These are phyloP conservation scores for Botrytis aclada DNA, from an alignment of 2,329 filamentous ascomycete species.

Conservation along the genomic window DNA sequence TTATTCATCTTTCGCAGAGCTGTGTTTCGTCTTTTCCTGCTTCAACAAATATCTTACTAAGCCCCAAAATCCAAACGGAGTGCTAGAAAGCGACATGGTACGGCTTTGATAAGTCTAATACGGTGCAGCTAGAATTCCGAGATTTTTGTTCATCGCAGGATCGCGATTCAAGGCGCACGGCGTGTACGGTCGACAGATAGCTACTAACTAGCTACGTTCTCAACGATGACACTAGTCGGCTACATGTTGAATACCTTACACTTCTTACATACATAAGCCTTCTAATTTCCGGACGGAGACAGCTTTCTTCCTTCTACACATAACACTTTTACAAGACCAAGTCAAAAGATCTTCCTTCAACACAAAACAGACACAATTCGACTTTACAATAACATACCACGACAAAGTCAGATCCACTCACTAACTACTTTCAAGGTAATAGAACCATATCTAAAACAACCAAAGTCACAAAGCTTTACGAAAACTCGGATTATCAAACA, in stretches of 20 bases:
- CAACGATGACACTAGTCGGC: neutral
- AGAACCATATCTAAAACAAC: neutral
- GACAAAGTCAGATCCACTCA: neutral
- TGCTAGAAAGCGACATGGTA: neutral
- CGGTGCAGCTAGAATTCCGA: too few relatives aligned
- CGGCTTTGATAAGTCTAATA: neutral
- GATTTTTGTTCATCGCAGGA: neutral
- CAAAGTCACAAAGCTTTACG: neutral
- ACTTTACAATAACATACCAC: neutral
- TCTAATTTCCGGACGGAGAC: neutral
- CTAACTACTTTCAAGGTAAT: fast-evolving
- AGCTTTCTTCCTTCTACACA: neutral
- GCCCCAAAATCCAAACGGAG: fast-evolving
- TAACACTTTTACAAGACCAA: neutral
- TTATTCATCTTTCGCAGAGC: neutral
- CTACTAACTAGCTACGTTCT: neutral
- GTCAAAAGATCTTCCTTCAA: neutral
- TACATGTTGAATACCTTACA: neutral
- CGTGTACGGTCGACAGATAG: neutral
- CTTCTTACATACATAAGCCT: neutral
- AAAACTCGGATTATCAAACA: neutral
- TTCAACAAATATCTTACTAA: fast-evolving
- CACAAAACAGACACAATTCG: neutral
- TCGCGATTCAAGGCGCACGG: neutral
- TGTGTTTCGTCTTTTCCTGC: neutral